A percentile compares a stretch with the other conserved stretches of the same genome.
phyloP scores from a whole-genome alignment of 192 early-diverging fungal species.

The Gaertneriomyces semiglobifer region DNA sequence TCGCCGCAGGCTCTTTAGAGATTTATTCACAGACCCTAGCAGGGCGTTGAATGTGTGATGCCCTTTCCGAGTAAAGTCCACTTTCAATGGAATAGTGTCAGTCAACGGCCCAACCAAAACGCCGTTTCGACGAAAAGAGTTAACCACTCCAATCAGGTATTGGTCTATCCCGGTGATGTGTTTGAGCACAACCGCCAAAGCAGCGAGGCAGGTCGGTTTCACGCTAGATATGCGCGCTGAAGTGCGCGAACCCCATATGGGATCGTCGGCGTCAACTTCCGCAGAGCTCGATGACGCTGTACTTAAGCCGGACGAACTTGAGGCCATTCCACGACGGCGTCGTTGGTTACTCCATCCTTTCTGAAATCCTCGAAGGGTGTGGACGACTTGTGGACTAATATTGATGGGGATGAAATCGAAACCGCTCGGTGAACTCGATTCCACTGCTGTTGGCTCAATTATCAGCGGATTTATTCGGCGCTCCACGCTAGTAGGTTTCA shows the following conservation, averaged over 20 bases:
- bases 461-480: too few species aligned
- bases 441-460: too few species aligned
- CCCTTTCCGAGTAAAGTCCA: constrained; percentile 49
- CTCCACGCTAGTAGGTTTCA: constrained; percentile 48
- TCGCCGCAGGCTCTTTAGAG: constrained; percentile 24
- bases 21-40: constrained; percentile 26
- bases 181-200: constrained; percentile 49
- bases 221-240: constrained; percentile 6
- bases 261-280: background rate
- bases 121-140: constrained; percentile 37
- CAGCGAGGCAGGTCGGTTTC: constrained; percentile 35
- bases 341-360: background rate
- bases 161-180: constrained; percentile 50
- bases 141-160: constrained; percentile 44
- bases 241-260: constrained; percentile 8
- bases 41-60: constrained; percentile 39
- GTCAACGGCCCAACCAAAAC: constrained; percentile 44
- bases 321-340: background rate
- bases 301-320: background rate
- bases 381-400: constrained; percentile 31
- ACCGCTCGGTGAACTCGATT: too few species aligned
- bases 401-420: constrained; percentile 19
- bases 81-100: constrained; percentile 46
- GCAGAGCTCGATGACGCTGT: background rate
- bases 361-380: constrained; percentile 37